A percentile compares a stretch with the other conserved stretches of the same genome.
Conservation (phyloP, 106 monocot genomes). For the Vanilla planifolia region DNA sequence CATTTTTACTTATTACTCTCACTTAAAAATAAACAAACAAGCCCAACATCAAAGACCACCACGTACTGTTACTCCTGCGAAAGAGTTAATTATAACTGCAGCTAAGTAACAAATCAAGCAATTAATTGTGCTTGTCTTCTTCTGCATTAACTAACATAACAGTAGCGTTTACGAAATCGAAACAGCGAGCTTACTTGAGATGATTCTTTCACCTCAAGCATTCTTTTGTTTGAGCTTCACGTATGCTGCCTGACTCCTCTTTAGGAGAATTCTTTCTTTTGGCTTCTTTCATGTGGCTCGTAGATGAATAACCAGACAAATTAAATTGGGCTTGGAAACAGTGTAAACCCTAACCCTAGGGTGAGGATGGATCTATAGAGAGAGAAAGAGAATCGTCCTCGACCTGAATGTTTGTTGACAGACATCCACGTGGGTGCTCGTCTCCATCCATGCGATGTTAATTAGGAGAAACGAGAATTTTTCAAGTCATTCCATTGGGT, state of each 20-base stretch:
- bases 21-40: too few relatives aligned
- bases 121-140: neutral
- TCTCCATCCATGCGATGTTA: too few relatives aligned
- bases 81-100: neutral
- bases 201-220: neutral
- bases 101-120: neutral
- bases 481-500: too few relatives aligned
- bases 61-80: neutral
- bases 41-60: too few relatives aligned
- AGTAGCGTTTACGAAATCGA: neutral
- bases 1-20: too few relatives aligned
- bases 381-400: neutral
- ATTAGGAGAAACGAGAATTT: too few relatives aligned
- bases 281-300: neutral
- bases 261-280: neutral
- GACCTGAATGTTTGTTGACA: neutral
- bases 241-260: too few relatives aligned
- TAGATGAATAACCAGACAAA: neutral
- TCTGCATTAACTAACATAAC: neutral
- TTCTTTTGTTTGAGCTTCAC: too few relatives aligned
- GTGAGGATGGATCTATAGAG: neutral
- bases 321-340: slow-evolving; percentile 4
- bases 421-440: slow-evolving; percentile 4
- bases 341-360: slow-evolving; percentile 9
- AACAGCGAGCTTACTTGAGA: neutral